Evolutionary conservation across 495 filamentous ascomycete genomes (phyloP).

Genomic region (Bacidia gigantensis): DNA sequence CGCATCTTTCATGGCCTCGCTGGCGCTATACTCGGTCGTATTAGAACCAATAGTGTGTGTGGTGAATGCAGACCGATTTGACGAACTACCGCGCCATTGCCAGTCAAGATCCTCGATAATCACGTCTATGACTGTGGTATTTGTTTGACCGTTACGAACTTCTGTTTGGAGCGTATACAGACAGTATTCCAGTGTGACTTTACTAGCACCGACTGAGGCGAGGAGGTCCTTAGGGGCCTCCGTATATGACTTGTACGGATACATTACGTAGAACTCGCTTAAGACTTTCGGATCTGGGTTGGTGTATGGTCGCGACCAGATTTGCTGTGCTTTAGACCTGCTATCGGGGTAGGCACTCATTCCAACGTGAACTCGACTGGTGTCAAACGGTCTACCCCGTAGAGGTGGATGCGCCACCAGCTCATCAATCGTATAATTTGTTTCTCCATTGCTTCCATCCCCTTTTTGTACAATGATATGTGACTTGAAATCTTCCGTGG

Average conservation of each 20-base stretch:
- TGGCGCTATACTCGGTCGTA: too few relatives aligned
- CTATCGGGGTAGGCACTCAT: too few relatives aligned
- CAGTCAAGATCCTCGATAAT: not conserved
- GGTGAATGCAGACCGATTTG: too few relatives aligned
- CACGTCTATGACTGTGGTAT: not conserved
- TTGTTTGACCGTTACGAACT: not conserved
- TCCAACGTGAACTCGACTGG: not conserved
- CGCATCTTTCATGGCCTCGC: too few relatives aligned
- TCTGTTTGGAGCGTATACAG: not conserved
- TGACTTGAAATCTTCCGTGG: not conserved
- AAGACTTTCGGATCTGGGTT: not conserved
- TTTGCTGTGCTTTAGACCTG: too few relatives aligned
- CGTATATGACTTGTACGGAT: not conserved
- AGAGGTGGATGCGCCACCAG: not conserved
- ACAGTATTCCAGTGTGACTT: not conserved
- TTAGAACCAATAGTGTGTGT: too few relatives aligned
- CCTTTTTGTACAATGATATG: not conserved
- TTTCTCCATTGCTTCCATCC: not conserved
- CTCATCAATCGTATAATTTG: not conserved
- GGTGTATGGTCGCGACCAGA: too few relatives aligned
- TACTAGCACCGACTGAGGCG: not conserved
- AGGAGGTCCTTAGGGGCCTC: not conserved
- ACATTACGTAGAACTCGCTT: not conserved
- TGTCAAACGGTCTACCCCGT: not conserved
- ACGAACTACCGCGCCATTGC: too few relatives aligned